Conservation (phyloP, 1,139 yeast species). For the Pichia sp. region DNA sequence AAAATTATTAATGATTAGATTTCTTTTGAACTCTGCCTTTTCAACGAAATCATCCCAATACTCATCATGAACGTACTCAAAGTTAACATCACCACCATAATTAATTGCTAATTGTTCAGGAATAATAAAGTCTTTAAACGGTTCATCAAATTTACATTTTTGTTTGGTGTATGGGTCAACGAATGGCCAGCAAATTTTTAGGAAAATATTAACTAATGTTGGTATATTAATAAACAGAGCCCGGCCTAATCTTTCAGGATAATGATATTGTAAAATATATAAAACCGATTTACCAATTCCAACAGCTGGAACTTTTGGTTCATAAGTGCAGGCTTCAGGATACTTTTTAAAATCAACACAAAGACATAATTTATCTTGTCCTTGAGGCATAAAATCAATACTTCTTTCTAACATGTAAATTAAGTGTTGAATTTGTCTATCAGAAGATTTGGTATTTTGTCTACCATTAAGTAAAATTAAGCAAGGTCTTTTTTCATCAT, state of each 20-base stretch:
- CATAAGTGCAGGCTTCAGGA: slow-evolving; percentile 44
- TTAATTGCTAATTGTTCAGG: slow-evolving; percentile 46
- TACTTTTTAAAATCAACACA: slow-evolving; percentile 83
- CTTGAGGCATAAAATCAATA: slow-evolving; percentile 89
- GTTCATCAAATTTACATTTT: slow-evolving; percentile 54
- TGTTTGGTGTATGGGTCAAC: slow-evolving; percentile 61
- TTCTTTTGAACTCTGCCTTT: slow-evolving; percentile 51
- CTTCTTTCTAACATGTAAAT: slow-evolving; percentile 89
- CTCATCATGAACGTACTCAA: slow-evolving; percentile 65
- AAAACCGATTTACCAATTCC: slow-evolving; percentile 68
- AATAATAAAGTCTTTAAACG: slow-evolving; percentile 50
- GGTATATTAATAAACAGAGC: slow-evolving; percentile 56
- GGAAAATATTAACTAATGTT: slow-evolving; percentile 51
- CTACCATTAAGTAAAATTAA: slow-evolving; percentile 80
- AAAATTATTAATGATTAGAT: slow-evolving; percentile 55
- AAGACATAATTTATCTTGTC: slow-evolving; percentile 86
- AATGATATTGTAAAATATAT: slow-evolving; percentile 58
- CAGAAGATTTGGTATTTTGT: slow-evolving; percentile 83
- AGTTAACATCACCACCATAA: slow-evolving; percentile 50
- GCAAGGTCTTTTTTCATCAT: slow-evolving; percentile 81
- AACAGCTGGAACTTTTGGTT: slow-evolving; percentile 72
- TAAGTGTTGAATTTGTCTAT: slow-evolving; percentile 83
- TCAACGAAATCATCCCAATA: slow-evolving; percentile 73
- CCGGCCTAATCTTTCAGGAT: slow-evolving; percentile 55
- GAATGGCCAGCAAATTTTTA: slow-evolving; percentile 56